Evolutionary conservation across 495 filamentous ascomycete species (phyloP).

Genomic region (Tuber aestivum): DNA sequence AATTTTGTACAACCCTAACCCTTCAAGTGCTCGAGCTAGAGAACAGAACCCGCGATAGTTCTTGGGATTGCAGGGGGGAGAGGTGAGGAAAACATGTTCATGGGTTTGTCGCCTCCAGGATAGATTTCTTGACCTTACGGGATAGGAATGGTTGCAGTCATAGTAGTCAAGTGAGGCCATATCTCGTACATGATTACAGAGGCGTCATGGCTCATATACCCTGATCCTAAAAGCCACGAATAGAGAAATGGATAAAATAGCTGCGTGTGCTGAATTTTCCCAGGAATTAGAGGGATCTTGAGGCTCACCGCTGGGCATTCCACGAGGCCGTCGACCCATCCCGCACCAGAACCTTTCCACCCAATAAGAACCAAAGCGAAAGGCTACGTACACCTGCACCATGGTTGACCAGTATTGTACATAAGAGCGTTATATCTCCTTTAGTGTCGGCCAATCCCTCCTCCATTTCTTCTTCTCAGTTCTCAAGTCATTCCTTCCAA

Average conservation of each 20-base stretch:
- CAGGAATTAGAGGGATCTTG: neutral
- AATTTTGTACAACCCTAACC: neutral
- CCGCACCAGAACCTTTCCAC: neutral
- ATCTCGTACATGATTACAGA: neutral
- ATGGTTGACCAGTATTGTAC: neutral
- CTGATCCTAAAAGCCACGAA: neutral
- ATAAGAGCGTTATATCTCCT: neutral
- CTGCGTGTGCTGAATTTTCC: neutral
- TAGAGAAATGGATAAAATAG: neutral
- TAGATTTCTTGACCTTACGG: neutral
- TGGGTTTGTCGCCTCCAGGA: neutral
- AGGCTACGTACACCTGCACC: neutral
- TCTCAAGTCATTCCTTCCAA: neutral
- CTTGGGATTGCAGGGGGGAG: neutral
- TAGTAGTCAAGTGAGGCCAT: neutral
- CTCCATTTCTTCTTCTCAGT: neutral
- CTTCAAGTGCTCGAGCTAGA: neutral
- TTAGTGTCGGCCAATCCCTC: neutral
- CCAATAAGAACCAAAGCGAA: neutral
- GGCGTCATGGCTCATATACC: neutral
- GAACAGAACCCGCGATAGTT: neutral
- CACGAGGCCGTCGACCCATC: neutral
- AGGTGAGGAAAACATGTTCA: neutral
- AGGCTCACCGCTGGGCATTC: neutral
- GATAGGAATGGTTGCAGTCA: neutral